Evolutionary conservation across 768 basidiomycete species (phyloP).

Genomic region (Serendipita sp.): DNA sequence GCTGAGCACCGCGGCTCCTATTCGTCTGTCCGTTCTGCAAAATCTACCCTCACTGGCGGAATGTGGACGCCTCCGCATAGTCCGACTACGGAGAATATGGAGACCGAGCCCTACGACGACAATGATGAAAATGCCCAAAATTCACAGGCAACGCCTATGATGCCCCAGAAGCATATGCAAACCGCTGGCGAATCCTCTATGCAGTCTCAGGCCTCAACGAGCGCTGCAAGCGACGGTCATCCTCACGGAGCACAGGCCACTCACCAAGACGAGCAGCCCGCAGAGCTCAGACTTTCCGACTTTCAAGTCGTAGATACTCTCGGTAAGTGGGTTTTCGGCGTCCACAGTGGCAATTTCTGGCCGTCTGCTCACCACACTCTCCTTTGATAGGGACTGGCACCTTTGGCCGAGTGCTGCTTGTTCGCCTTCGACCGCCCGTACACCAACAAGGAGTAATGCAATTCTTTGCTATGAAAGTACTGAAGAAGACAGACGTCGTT

Average conservation of each 20-base stretch:
- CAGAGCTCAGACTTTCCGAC: conserved; percentile 10
- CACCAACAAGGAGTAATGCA: conserved; percentile 31
- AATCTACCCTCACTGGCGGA: not conserved
- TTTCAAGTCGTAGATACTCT: conserved; percentile 26
- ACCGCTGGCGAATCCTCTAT: not conserved
- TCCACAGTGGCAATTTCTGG: not conserved
- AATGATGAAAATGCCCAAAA: not conserved
- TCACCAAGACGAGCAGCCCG: not conserved
- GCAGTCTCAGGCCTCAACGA: not conserved
- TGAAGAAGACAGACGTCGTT: conserved; percentile 72
- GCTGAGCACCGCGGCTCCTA: conserved; percentile 3
- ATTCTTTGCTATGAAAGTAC: conserved; percentile 78
- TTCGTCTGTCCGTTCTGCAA: conserved; percentile 1
- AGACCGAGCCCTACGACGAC: not conserved
- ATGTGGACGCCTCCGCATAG: conserved; percentile 2
- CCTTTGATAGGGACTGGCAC: conserved; percentile 71
- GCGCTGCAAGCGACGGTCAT: not conserved
- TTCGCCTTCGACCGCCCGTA: conserved; percentile 42
- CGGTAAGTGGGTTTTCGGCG: conserved; percentile 9
- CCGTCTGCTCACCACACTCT: not conserved
- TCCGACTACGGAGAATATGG: not conserved
- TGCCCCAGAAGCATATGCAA: not conserved
- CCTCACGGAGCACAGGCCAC: not conserved
- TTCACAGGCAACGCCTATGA: not conserved
- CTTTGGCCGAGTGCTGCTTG: conserved; percentile 83